Evolutionary conservation across 1,139 yeast genomes (phyloP).

Genomic region (Hemisphaericaspora xylofermentans): DNA sequence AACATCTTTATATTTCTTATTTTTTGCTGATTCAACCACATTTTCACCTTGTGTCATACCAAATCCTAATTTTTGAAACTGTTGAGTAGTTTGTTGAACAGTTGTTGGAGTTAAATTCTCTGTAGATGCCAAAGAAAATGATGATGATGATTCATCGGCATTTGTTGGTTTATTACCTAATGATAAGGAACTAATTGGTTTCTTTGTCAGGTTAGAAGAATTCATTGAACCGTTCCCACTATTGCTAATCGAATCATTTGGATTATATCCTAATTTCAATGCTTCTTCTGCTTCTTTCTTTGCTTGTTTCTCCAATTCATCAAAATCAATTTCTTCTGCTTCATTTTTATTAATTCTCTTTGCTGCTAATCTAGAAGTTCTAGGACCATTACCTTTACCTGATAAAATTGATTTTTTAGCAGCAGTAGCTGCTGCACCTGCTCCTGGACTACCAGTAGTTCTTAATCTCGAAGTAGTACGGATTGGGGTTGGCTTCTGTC

Average conservation of each 20-base stretch:
- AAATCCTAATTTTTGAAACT: constrained; percentile 77
- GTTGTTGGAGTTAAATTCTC: constrained; percentile 31
- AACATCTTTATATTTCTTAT: constrained; percentile 48
- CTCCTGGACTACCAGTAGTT: constrained; percentile 12
- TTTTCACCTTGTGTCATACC: constrained; percentile 67
- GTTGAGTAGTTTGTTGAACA: constrained; percentile 62
- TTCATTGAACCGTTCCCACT: constrained; percentile 10
- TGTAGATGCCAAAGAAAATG: constrained; percentile 1
- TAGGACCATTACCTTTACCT: constrained; percentile 46
- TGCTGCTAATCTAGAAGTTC: constrained; percentile 56
- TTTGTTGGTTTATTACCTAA: constrained; percentile 10
- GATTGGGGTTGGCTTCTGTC: constrained; percentile 18
- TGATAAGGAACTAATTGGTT: constrained; percentile 16
- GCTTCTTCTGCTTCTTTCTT: constrained; percentile 78
- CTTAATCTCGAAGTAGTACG: constrained; percentile 21
- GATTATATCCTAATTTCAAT: constrained; percentile 69
- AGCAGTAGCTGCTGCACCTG: constrained; percentile 21
- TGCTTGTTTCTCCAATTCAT: constrained; percentile 86
- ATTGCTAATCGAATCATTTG: constrained; percentile 46
- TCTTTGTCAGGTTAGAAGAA: constrained; percentile 9
- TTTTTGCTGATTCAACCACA: constrained; percentile 29
- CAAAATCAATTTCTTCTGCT: constrained; percentile 79
- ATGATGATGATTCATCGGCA: constrained; percentile 14
- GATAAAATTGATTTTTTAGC: constrained; percentile 43
- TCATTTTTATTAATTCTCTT: constrained; percentile 47